These are phyloP conservation scores for Cichorium intybus DNA, from an alignment of 140 eudicot species.

Conservation along the genomic window DNA sequence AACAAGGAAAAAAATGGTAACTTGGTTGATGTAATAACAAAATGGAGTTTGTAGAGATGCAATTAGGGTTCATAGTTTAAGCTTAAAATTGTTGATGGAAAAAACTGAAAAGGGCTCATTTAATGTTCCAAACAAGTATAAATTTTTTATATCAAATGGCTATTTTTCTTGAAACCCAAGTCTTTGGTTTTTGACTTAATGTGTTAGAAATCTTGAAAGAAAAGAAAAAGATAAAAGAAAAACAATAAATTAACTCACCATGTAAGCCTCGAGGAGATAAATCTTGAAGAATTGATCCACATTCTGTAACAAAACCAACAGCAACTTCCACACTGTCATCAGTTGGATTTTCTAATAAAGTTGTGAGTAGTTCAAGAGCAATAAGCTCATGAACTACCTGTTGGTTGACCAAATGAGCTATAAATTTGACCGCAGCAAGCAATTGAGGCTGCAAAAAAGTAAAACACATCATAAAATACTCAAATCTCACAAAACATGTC, in stretches of 20 bases:
- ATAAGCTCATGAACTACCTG: constrained; percentile 90
- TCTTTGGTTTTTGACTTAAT: too few relatives aligned
- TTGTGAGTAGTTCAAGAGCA: constrained; percentile 84
- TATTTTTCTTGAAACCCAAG: too few relatives aligned
- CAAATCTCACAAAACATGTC: background rate
- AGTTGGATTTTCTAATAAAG: constrained; percentile 77
- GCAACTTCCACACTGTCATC: constrained; percentile 99
- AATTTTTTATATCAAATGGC: too few relatives aligned
- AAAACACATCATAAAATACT: background rate
- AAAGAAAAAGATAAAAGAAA: background rate
- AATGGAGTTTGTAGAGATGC: too few relatives aligned
- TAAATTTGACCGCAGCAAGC: constrained; percentile 88
- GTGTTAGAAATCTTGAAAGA: too few relatives aligned
- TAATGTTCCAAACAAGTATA: too few relatives aligned
- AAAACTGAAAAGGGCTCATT: too few relatives aligned
- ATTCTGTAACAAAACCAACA: constrained; percentile 89
- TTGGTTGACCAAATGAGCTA: constrained; percentile 98
- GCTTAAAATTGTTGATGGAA: too few relatives aligned
- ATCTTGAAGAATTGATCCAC: constrained; percentile 95
- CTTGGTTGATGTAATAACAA: too few relatives aligned
- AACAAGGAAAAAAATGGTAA: too few relatives aligned
- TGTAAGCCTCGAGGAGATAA: constrained; percentile 77
- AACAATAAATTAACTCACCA: constrained; percentile 52
- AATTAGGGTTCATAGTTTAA: too few relatives aligned
- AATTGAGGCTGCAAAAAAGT: constrained; percentile 67